A percentile compares a stretch with the other conserved stretches of the same genome.
Conservation (phyloP, 805 yeast species). For the Teunomyces barrocoloradensis region DNA sequence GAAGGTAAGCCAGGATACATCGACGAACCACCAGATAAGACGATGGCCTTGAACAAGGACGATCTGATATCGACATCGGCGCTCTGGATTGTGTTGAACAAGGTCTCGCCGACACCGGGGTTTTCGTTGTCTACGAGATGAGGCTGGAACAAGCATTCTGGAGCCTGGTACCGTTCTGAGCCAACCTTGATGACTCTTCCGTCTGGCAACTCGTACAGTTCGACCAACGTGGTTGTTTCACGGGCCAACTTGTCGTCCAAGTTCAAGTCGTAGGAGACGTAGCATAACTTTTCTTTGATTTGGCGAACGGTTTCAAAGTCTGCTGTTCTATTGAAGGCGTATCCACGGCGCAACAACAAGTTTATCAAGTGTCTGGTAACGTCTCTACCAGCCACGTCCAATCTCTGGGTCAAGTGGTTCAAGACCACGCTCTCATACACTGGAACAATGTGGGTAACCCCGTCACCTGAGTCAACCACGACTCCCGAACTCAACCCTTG, state of each 20-base stretch:
- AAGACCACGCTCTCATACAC: slow-evolving; percentile 97
- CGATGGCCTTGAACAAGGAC: slow-evolving; percentile 85
- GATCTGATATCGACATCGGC: slow-evolving; percentile 94
- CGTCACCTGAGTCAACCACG: slow-evolving; percentile 98
- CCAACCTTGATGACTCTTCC: slow-evolving; percentile 94
- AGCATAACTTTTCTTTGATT: slow-evolving; percentile 93
- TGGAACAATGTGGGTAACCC: slow-evolving; percentile 97
- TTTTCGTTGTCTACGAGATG: slow-evolving; percentile 92
- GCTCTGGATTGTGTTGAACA: slow-evolving; percentile 84
- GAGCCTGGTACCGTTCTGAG: slow-evolving; percentile 93
- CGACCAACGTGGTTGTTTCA: slow-evolving; percentile 94
- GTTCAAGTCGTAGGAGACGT: slow-evolving; percentile 91
- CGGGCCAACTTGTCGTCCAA: slow-evolving; percentile 83
- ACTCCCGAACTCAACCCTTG: slow-evolving; percentile 97
- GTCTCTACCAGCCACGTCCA: slow-evolving; percentile 98
- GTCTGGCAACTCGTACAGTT: slow-evolving; percentile 90
- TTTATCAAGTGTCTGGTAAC: slow-evolving; percentile 95
- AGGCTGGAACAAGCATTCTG: slow-evolving; percentile 97
- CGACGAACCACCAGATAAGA: slow-evolving; percentile 94
- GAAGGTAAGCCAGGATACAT: slow-evolving; percentile 99
- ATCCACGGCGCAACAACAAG: slow-evolving; percentile 88
- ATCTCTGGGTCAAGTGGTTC: slow-evolving; percentile 85
- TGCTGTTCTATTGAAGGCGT: slow-evolving; percentile 97
- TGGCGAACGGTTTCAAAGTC: slow-evolving; percentile 98
- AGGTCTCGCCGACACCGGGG: slow-evolving; percentile 91